Conservation (phyloP, 225 moss, liverwort and hornwort genomes). For the Physcomitrellopsis africana region DNA sequence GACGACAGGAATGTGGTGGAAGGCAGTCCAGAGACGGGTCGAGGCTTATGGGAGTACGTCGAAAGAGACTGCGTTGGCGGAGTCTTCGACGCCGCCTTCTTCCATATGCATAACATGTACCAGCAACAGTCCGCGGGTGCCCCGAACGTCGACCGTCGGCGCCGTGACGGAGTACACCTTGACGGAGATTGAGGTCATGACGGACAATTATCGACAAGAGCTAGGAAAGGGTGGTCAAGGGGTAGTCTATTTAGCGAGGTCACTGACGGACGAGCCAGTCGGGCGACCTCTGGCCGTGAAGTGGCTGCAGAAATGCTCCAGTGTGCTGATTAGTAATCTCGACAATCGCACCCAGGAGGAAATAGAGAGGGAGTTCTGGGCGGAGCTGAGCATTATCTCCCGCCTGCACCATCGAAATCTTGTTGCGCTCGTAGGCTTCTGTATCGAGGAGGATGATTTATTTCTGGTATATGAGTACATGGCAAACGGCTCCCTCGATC, state of each 20-base stretch:
- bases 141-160: conserved; percentile 44
- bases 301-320: conserved; percentile 49
- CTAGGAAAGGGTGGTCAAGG: conserved; percentile 62
- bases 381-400: conserved; percentile 49
- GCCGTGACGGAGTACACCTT: conserved; percentile 47
- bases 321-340: conserved; percentile 38
- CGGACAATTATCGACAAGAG: conserved; percentile 42
- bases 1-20: conserved; percentile 52
- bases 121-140: conserved; percentile 27
- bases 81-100: conserved; percentile 18
- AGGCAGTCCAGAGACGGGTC: conserved; percentile 30
- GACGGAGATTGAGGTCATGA: conserved; percentile 44
- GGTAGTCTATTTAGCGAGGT: conserved; percentile 43
- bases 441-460: conserved; percentile 49
- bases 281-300: conserved; percentile 46
- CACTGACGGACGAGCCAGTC: conserved; percentile 41
- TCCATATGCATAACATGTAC: conserved; percentile 15
- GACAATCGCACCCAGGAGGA: conserved; percentile 50
- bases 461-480: conserved; percentile 61
- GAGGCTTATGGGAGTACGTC: neutral
- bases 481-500: conserved; percentile 50
- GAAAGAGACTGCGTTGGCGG: conserved; percentile 32
- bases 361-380: conserved; percentile 57
- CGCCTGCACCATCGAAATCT: conserved; percentile 53
- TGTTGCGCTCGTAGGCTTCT: conserved; percentile 54